Conservation (phyloP, 805 yeast genomes). For the Saccharomycopsis capsularis region DNA sequence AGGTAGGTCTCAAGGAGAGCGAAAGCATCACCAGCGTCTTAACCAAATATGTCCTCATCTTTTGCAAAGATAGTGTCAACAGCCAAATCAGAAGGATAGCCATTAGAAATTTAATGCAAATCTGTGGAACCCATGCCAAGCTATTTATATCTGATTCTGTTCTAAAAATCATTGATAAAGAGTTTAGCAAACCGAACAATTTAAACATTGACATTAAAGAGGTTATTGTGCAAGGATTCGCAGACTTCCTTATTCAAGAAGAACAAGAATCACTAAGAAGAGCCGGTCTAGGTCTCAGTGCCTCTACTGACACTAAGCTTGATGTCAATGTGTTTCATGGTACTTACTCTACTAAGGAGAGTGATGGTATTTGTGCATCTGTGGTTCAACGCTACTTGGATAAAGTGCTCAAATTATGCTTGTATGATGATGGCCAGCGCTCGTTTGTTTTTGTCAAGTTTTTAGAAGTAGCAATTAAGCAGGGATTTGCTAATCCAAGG, state of each 20-base stretch:
- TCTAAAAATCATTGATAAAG: slow-evolving; percentile 44
- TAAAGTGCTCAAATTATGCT: slow-evolving; percentile 42
- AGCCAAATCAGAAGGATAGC: slow-evolving; percentile 42
- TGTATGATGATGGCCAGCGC: slow-evolving; percentile 32
- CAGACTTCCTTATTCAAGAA: slow-evolving; percentile 50
- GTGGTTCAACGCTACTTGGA: slow-evolving; percentile 57
- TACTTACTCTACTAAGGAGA: slow-evolving; percentile 38
- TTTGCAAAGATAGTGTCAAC: slow-evolving; percentile 36
- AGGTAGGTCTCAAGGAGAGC: slow-evolving; percentile 37
- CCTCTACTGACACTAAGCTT: slow-evolving; percentile 29
- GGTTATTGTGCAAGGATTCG: slow-evolving; percentile 49
- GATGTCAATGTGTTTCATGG: slow-evolving; percentile 54
- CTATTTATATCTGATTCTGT: slow-evolving; percentile 54
- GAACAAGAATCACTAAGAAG: slow-evolving; percentile 39
- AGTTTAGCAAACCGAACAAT: slow-evolving; percentile 29
- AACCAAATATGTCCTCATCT: slow-evolving; percentile 49
- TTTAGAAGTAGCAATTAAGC: slow-evolving; percentile 46
- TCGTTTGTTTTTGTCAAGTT: slow-evolving; percentile 43
- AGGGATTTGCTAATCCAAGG: slow-evolving; percentile 74
- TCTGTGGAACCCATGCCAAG: slow-evolving; percentile 59
- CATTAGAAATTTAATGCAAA: slow-evolving; percentile 46
- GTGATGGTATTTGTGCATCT: slow-evolving; percentile 70
- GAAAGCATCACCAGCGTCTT: slow-evolving; percentile 55
- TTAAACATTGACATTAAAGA: slow-evolving; percentile 37
- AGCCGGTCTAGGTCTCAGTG: slow-evolving; percentile 34